A percentile compares a stretch with the other conserved stretches of the same genome.
phyloP scores from a whole-genome alignment of 1,284 basidiomycete species.

The Paramarasmius palmivorus region DNA sequence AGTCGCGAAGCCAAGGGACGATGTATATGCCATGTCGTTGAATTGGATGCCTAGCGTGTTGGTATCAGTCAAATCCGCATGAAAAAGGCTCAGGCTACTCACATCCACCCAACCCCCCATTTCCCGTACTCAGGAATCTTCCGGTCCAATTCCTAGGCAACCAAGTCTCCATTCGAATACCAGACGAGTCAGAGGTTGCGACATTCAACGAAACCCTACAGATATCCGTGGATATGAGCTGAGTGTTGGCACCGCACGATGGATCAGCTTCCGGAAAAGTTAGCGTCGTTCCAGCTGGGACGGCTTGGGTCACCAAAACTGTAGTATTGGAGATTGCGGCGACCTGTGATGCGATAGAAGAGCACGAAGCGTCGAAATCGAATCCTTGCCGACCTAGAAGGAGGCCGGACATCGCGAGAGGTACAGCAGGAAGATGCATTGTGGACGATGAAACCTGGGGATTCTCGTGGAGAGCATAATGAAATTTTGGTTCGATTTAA shows the following conservation, averaged over 20 bases:
- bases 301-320: not conserved
- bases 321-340: too few species aligned
- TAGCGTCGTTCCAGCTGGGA: slow-evolving; percentile 8
- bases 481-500: too few species aligned
- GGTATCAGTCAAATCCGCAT: too few species aligned
- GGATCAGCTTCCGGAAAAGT: slow-evolving; percentile 10
- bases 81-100: too few species aligned
- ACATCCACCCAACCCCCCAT: slow-evolving; percentile 1
- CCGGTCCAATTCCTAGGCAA: slow-evolving; percentile 13
- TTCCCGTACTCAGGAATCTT: slow-evolving; percentile 9
- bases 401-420: too few species aligned
- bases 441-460: too few species aligned
- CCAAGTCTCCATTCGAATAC: slow-evolving; percentile 14
- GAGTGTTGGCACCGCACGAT: slow-evolving; percentile 1
- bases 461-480: too few species aligned
- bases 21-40: slow-evolving; percentile 6
- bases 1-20: slow-evolving; percentile 12
- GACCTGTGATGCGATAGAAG: too few species aligned
- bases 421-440: too few species aligned
- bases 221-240: slow-evolving; percentile 10
- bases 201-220: slow-evolving; percentile 14
- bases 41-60: slow-evolving; percentile 5
- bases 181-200: slow-evolving; percentile 7
- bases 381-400: too few species aligned
- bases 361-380: too few species aligned